phyloP scores from a whole-genome alignment of 2,329 filamentous ascomycete genomes.

The Aspergillus pseudoviridinutans region DNA sequence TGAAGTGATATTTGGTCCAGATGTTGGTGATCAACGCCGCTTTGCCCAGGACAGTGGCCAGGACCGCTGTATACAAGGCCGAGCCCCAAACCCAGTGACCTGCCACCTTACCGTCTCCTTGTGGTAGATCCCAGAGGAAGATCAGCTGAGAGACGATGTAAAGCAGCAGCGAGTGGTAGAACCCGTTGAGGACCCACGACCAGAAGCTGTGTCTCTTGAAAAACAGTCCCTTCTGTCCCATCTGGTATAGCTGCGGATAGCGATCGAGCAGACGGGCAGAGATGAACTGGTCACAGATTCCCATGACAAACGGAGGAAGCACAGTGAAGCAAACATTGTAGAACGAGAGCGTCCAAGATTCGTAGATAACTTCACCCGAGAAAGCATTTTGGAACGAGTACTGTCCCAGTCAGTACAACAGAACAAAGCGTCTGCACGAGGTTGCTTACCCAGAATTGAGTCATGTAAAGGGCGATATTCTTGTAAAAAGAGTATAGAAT shows the following conservation, averaged over 20 bases:
- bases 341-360: constrained; percentile 98
- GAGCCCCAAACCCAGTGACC: constrained; percentile 99
- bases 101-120: constrained; percentile 72
- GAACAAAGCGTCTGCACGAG: neutral
- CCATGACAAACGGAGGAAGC: constrained; percentile 85
- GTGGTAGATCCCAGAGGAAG: constrained; percentile 74
- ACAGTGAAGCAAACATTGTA: constrained; percentile 99
- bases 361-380: constrained; percentile 95
- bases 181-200: constrained; percentile 88
- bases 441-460: constrained; percentile 86
- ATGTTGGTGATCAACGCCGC: constrained; percentile 92
- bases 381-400: constrained; percentile 98
- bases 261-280: constrained; percentile 88
- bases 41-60: constrained; percentile 90
- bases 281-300: constrained; percentile 96
- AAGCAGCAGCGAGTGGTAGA: constrained; percentile 92
- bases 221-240: constrained; percentile 89
- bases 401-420: constrained; percentile 44
- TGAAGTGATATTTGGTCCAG: constrained; percentile 97
- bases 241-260: constrained; percentile 91
- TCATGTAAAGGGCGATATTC: constrained; percentile 98
- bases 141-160: constrained; percentile 81
- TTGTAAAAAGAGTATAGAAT: constrained; percentile 99
- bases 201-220: constrained; percentile 91
- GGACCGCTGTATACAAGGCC: constrained; percentile 87